Base-by-base conservation (phyloP, 164 flowering plant species). In the Piper longum region DNA sequence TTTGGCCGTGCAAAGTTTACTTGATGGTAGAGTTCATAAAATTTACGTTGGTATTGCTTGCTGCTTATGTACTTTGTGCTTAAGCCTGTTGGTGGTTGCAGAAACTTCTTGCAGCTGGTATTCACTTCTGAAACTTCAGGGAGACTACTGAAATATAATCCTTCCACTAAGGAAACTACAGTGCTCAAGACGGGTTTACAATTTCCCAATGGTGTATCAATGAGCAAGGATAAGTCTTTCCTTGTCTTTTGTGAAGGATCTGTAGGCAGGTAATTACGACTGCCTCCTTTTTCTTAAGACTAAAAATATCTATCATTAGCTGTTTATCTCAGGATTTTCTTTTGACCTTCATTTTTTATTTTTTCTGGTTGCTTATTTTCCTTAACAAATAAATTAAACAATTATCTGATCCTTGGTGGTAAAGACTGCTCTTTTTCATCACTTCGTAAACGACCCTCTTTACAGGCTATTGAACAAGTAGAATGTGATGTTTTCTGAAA, bases 141-240 rank as follows among this genome's bases (percentile, higher is more conserved):
- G 56, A 82, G 93, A 73, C 74, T 92, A 60, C 77, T 92, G 68
- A 92, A 92, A 70, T 92, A 92, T 65, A 68, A 89, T 71, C 83
- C 91, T 14, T 40, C 43, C 4, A 82, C 91, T 12, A 81, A 83
- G 67, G 77, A 89, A 71, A 85, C 91, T 39, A 81, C 79, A 26
- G 96, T 89, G 45, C 85, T 92, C 48, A 36, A 77, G 61, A 72
- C 73, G 63, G 73, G 80, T 64, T 69, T 88, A 55, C 93, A 80
- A 54, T 91, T 91, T 66, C 91, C 96, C 2, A 89, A 89, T 75
- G 96, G 96, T 12, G 64, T 87, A 54, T 81, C 93, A 54, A 51
- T 89, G 66, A 89, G 96, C 84, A 87, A 87, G 80, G 96, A 89
- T 64, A 73, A 81, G 11, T 79, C 89, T 9, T 89, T 82, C 80